Base-by-base conservation (phyloP, 768 basidiomycete species). In the Kwoniella shandongensis region DNA sequence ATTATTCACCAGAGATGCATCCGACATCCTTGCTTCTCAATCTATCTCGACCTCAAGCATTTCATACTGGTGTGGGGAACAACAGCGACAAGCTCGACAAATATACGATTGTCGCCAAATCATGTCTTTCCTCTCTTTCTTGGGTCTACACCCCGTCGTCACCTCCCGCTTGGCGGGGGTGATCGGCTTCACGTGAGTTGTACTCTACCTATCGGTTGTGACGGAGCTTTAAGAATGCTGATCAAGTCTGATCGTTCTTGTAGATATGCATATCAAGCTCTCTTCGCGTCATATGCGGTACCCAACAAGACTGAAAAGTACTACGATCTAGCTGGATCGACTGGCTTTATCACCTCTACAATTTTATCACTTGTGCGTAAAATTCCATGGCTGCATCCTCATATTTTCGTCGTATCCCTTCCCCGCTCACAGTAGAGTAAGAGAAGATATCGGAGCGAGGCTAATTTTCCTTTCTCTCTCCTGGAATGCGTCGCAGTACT, bases 291-390 rank as follows among this genome's bases (percentile, higher is more conserved):
- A 4, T 75, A 86, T 18, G 86, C 85, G 56, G 83, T 88, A 3
- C 88, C 87, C 1, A 81, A 80, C 56, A 79, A 84, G 38, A 82
- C 69, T 17, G 86, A 88, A 45, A 84, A 77, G 61, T 87, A 79
- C 67, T 89, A 83, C 62, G 87, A 89, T 69, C 74, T 88, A 1
- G 79, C 82, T 25, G 88, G 87, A 18, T 80, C 85, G 0, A 44
- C 83, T 2, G 87, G 87, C 2, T 89, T 86, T 78, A 71, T 88
- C 13, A 80, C 85, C 0, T 82, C 85, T 1, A 82, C 83, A 4
- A 77, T 81, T 44, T 59, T 85, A 12, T 86, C 85, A 22, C 74
- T 87, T 17, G 66, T 69, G 36, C n/a, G n/a, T n/a, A n/a, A n/a
- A n/a, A n/a, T n/a, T n/a, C n/a, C n/a, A n/a, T n/a, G n/a, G n/a